Base-by-base conservation (phyloP, 2,329 filamentous ascomycete species). In the Thielaviopsis punctulata region DNA sequence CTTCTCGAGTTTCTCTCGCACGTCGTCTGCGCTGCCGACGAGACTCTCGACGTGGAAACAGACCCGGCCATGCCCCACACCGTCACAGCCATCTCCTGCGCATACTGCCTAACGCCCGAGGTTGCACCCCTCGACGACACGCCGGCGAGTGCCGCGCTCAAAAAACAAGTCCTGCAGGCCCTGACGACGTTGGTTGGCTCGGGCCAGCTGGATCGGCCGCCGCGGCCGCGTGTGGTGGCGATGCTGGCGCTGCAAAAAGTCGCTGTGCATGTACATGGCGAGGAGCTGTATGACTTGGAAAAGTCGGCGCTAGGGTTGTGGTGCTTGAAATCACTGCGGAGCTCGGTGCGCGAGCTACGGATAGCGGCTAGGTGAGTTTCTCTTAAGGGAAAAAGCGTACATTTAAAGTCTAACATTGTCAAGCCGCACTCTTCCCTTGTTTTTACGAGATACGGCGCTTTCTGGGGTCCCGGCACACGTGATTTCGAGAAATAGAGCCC, bases 321-420 rank as follows among this genome's bases (percentile, higher is more conserved):
- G 77, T 89, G 87, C 61, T 68, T 95, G 4, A 78, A 83, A 58
- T 86, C 84, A 0, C 69, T 96, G 39, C 81, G 82, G 57, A 94
- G 89, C 64, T 93, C 89, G 1, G 65, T 87, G 19, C 77, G 90
- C 61, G 92, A 96, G 63, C 69, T 96, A 24, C 80, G 90, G 27
- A 77, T 95, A 59, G 83, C 83, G 36, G 84, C 89, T 54, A 84
- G 83, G 71, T 82, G 70, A 60, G 68, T 62, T 12, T n/a, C 6
- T 6, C 6, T 10, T 27, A 10, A 27, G 25, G 10, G 7, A 15
- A n/a, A 15, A 3, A 15, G 27, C 10, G 10, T 4, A 33, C n/a
- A 7, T 3, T 36, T 3, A 4, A 51, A 30, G 56, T 47, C 51
- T 54, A 27, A 50, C 12, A 12, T 61, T 58, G 7, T 53, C 15